Evolutionary conservation across 75 land plant species (phyloP), one percentile per base, ranked within the genome.

Genomic region (Cunninghamia lanceolata): DNA sequence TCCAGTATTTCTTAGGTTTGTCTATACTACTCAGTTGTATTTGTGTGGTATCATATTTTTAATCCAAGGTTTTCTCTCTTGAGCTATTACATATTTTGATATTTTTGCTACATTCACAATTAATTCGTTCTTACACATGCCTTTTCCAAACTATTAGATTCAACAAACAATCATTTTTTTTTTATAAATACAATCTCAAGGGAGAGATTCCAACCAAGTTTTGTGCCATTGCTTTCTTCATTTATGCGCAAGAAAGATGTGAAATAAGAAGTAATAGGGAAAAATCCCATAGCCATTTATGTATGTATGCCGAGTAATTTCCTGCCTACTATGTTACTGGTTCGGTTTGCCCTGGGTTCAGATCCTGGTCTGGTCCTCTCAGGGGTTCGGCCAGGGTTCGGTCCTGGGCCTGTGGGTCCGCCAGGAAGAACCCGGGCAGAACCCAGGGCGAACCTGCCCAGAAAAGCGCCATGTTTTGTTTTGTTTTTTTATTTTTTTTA

Each of bases 1-100:
- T 98, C 79, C 92, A 88, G 25, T 89, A 91, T 16, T 96, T 98
- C 86, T 85, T 98, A 84, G 99, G 99, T 98, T 17, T 50, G 90
- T 52, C 30, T 83, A 28, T 80, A n/a, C 16, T 70, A 1, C 17
- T 25, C 2, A 17, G 85, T 42, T 42, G 21, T 42, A 39, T 21
- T 77, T 40, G 1, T 16, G 13, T 9, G n/a, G 47, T 45, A 8
- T 21, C 7, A 30, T 30, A 85, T 13, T 85, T 76, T 43, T 14
- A 28, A 45, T 42, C n/a, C 34, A 45, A 73, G 52, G 9, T 80
- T 45, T 80, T 10, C 2, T 80, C 32, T 80, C 32, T n/a, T 73
- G 45, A 28, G 82, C 47, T 80, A 80, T 42, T 42, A 43, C 46
- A 10, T 45, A 11, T 80, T 80, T 80, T 45, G 13, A 40, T 80